These are phyloP conservation scores for Hirschfeldia incana DNA, from an alignment of 345 rosid genomes.

Conservation along the genomic window DNA sequence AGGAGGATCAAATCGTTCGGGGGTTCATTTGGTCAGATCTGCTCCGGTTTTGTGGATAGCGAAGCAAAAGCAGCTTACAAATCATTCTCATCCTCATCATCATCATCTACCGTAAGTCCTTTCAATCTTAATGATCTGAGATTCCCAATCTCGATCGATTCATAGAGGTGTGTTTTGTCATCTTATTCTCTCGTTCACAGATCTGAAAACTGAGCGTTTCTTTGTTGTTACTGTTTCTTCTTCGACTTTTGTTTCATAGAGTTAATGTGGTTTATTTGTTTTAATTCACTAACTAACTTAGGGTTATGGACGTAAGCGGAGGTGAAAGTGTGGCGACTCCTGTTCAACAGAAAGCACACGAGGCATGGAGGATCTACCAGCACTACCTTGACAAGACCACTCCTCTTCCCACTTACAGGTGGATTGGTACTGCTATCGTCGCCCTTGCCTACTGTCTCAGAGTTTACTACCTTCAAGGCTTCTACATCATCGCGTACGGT, in stretches of 20 bases:
- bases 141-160: too few species aligned
- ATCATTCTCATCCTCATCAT: too few species aligned
- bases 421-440: conserved; percentile 67
- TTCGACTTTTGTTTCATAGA: too few species aligned
- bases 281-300: neutral
- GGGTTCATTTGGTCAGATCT: neutral
- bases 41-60: too few species aligned
- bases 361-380: conserved; percentile 71
- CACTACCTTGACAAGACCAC: conserved; percentile 80
- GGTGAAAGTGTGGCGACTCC: conserved; percentile 44
- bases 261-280: neutral
- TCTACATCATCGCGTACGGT: conserved; percentile 75
- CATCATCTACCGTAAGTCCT: neutral
- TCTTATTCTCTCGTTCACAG: too few species aligned
- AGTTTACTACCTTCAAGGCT: conserved; percentile 71
- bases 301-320: neutral
- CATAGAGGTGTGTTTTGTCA: too few species aligned
- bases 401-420: conserved; percentile 67
- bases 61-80: too few species aligned
- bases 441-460: conserved; percentile 56
- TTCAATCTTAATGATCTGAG: neutral
- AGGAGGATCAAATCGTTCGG: neutral
- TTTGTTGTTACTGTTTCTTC: too few species aligned
- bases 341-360: conserved; percentile 56
- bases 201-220: too few species aligned